Evolutionary conservation across 139 green algal species (phyloP).

Genomic region (Chlamydomonas schloesseri): DNA sequence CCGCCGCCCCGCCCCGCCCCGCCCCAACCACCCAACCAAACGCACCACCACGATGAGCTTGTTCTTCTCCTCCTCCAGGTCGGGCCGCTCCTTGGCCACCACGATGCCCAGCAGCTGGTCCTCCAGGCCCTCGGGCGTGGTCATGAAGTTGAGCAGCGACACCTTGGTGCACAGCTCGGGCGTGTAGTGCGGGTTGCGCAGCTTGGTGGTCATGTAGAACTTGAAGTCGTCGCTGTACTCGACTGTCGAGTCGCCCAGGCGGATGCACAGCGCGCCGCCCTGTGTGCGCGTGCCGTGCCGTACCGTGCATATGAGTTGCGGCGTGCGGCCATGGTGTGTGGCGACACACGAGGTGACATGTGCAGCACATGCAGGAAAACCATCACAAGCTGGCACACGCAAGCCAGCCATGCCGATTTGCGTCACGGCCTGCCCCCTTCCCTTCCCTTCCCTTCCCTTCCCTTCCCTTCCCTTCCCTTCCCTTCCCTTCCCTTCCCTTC

Average conservation of each 20-base stretch:
- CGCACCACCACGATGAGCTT: slow-evolving; percentile 76
- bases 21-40: background rate
- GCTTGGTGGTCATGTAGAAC: slow-evolving; percentile 93
- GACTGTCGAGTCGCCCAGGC: slow-evolving; percentile 81
- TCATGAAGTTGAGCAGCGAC: slow-evolving; percentile 88
- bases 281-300: background rate
- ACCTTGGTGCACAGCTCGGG: slow-evolving; percentile 89
- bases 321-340: too few relatives aligned
- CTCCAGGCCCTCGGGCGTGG: slow-evolving; percentile 84
- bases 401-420: too few relatives aligned
- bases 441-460: too few relatives aligned
- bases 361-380: too few relatives aligned
- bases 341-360: too few relatives aligned
- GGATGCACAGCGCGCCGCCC: slow-evolving; percentile 74
- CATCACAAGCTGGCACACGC: too few relatives aligned
- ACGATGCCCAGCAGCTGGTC: slow-evolving; percentile 88
- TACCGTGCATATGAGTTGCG: too few relatives aligned
- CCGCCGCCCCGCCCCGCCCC: background rate
- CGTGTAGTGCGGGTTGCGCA: slow-evolving; percentile 89
- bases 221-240: slow-evolving; percentile 85
- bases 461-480: too few relatives aligned
- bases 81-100: slow-evolving; percentile 78
- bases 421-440: too few relatives aligned
- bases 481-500: too few relatives aligned
- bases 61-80: slow-evolving; percentile 88